Evolutionary conservation across 805 yeast species (phyloP), one percentile per base, ranked within the genome.

Genomic region (Cyberlindnera mycetangii): DNA sequence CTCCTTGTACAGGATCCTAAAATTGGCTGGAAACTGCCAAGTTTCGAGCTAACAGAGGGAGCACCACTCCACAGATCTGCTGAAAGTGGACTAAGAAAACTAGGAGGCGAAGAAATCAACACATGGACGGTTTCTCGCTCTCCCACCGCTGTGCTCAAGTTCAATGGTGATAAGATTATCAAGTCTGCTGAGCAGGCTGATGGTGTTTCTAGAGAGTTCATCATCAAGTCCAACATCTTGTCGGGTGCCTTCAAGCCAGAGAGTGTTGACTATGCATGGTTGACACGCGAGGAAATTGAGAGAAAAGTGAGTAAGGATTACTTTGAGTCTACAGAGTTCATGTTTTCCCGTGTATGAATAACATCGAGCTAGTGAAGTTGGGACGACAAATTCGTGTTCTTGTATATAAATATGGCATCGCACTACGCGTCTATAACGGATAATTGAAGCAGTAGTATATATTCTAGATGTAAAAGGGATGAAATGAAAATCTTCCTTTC

Each of bases 111-210:
- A 10, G 64, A 74, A 44, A 77, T 93, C 61, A 85, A 89, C 66
- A 84, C 89, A 35, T 92, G 95, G 87, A 79, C 85, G 17, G 96
- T 93, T n/a, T 89, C 98, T 19, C 79, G 78, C 45, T 85, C 85
- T 5, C 98, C 99, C 32, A 83, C 90, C 33, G 89, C 83, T 35
- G 79, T 84, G 1, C 59, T 83, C 50, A 71, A 78, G 53, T 74
- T 69, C 49, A 41, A 49, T 11, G 47, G 55, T 7, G 54, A 47
- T 12, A 54, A 60, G 2, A 21, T 55, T 21, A 60, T 60, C 14
- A 44, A 51, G 8, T 36, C 51, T 7, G 43, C 45, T 5, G 50
- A 47, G 5, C 17, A 50, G 15, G 20, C 56, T 2, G 61, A 52
- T 6, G 14, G 12, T 25, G n/a, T 25, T 7, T 45, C 51, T 12